Evolutionary conservation across 495 filamentous ascomycete genomes (phyloP).

Genomic region (Aspergillus ellipticus): DNA sequence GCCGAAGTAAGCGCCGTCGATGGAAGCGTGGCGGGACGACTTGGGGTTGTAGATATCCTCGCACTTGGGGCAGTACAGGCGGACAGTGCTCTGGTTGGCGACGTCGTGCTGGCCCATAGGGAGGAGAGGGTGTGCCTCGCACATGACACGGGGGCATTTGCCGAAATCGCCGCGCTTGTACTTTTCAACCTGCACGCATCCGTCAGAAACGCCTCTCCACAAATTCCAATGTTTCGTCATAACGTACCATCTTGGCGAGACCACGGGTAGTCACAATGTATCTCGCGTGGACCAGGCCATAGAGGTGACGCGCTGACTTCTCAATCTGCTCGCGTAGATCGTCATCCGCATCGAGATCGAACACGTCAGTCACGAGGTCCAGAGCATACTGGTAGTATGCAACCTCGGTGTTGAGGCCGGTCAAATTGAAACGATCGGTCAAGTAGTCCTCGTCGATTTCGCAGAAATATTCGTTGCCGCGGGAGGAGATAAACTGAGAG

Average conservation of each 20-base stretch:
- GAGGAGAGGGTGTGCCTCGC: constrained; percentile 83
- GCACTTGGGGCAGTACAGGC: constrained; percentile 94
- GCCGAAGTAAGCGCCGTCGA: constrained; percentile 98
- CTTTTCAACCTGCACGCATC: constrained; percentile 78
- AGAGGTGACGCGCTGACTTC: constrained; percentile 93
- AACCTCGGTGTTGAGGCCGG: constrained; percentile 93
- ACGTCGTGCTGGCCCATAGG: constrained; percentile 91
- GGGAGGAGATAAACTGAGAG: constrained; percentile 89
- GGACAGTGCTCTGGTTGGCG: constrained; percentile 79
- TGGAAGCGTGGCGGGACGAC: constrained; percentile 87
- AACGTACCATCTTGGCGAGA: constrained; percentile 89
- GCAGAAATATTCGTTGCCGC: constrained; percentile 99
- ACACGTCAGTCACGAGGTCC: constrained; percentile 99
- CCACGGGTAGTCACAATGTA: constrained; percentile 97
- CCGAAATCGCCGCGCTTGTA: constrained; percentile 98
- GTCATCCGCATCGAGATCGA: constrained; percentile 97
- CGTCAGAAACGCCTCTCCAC: constrained; percentile 5
- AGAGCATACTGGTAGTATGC: constrained; percentile 98
- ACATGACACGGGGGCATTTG: constrained; percentile 95
- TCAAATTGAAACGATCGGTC: constrained; percentile 97
- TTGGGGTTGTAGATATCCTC: constrained; percentile 99
- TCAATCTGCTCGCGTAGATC: constrained; percentile 97
- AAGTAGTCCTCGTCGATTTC: constrained; percentile 99
- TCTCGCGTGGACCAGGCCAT: constrained; percentile 92
- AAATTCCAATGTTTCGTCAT: not conserved